Evolutionary conservation across 768 basidiomycete species (phyloP).

Genomic region (Boletus speciosus): DNA sequence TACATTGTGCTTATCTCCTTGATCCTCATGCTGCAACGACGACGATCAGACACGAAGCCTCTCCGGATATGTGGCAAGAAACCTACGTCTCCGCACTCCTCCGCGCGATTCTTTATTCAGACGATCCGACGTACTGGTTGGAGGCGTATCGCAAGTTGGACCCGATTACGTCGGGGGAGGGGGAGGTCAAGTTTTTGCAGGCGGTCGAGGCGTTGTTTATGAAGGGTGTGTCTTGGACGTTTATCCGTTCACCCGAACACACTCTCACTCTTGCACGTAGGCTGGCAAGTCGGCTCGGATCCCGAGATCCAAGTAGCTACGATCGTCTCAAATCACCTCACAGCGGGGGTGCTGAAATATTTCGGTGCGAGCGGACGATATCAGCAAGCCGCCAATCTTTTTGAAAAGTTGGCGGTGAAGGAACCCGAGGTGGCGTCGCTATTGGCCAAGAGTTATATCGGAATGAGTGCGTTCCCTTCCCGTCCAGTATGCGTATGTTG

Average conservation of each 20-base stretch:
- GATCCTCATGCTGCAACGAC: background rate
- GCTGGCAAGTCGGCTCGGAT: constrained; percentile 98
- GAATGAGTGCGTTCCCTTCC: constrained; percentile 76
- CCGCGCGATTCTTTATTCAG: constrained; percentile 90
- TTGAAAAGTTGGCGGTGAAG: constrained; percentile 81
- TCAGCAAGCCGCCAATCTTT: constrained; percentile 86
- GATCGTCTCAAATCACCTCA: constrained; percentile 93
- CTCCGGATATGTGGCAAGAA: constrained; percentile 93
- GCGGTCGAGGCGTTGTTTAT: constrained; percentile 85
- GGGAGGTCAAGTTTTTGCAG: constrained; percentile 86
- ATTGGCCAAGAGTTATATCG: constrained; percentile 86
- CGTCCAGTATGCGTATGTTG: background rate
- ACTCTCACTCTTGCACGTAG: constrained; percentile 36
- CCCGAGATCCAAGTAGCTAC: constrained; percentile 99
- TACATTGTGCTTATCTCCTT: background rate
- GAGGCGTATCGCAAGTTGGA: constrained; percentile 96
- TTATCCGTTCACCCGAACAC: no score
- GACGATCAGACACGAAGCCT: constrained; percentile 65
- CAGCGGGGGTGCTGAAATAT: constrained; percentile 93
- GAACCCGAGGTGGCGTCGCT: constrained; percentile 90
- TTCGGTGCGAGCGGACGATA: constrained; percentile 90
- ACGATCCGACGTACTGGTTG: constrained; percentile 86
- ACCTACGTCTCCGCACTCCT: constrained; percentile 93
- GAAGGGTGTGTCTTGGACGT: constrained; percentile 52
- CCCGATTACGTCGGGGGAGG: constrained; percentile 85